Conservation (phyloP, 805 yeast genomes). For the Lachancea mirantina region DNA sequence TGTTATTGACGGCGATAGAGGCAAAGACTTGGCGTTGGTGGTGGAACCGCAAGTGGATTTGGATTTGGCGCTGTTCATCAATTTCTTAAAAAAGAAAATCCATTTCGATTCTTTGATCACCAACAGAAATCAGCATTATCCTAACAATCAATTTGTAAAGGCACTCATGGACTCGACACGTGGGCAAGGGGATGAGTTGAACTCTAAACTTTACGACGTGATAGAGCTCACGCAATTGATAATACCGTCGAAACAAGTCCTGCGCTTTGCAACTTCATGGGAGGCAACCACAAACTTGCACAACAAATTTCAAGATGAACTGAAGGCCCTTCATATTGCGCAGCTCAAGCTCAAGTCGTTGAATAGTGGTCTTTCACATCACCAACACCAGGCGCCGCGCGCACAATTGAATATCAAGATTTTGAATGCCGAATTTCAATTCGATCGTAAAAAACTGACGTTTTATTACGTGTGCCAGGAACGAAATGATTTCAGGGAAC, state of each 20-base stretch:
- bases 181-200: slow-evolving; percentile 21
- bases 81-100: slow-evolving; percentile 65
- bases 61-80: slow-evolving; percentile 61
- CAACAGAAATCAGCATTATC: slow-evolving; percentile 26
- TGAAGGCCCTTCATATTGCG: slow-evolving; percentile 63
- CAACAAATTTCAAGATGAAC: slow-evolving; percentile 62
- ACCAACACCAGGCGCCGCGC: slow-evolving; percentile 23
- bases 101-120: slow-evolving; percentile 39
- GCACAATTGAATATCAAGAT: slow-evolving; percentile 46
- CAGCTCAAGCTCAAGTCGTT: slow-evolving; percentile 41
- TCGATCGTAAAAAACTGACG: slow-evolving; percentile 69
- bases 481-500: slow-evolving; percentile 64
- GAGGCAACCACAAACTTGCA: slow-evolving; percentile 54
- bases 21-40: slow-evolving; percentile 70
- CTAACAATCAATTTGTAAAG: slow-evolving; percentile 22
- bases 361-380: slow-evolving; percentile 15
- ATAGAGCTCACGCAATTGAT: slow-evolving; percentile 45
- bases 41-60: slow-evolving; percentile 57
- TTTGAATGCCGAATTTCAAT: slow-evolving; percentile 73
- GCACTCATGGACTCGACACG: slow-evolving; percentile 21
- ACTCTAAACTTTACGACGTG: slow-evolving; percentile 33
- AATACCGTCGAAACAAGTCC: slow-evolving; percentile 69
- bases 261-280: slow-evolving; percentile 67
- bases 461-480: slow-evolving; percentile 60
- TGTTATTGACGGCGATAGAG: slow-evolving; percentile 78